Conservation (phyloP, 768 basidiomycete species). For the Naganishia onofrii region DNA sequence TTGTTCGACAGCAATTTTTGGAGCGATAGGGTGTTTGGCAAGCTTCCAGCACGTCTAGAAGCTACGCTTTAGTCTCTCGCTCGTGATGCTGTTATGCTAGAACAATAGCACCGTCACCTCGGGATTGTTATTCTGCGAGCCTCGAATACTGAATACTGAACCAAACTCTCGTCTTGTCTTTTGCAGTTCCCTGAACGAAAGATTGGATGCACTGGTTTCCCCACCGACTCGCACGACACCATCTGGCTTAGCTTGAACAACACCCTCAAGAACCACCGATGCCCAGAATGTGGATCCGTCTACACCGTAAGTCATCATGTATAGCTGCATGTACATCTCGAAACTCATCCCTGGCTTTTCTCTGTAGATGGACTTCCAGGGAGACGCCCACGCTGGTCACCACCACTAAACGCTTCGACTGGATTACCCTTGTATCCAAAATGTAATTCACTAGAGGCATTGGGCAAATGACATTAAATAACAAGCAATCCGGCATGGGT, state of each 20-base stretch:
- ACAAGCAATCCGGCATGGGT: neutral
- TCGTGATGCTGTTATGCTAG: neutral
- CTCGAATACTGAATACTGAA: too few relatives aligned
- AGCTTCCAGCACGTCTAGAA: neutral
- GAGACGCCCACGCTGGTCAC: conserved; percentile 33
- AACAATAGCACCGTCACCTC: too few relatives aligned
- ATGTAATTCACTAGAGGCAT: conserved; percentile 25
- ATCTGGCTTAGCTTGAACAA: conserved; percentile 74
- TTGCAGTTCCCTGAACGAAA: conserved; percentile 73
- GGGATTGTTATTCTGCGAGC: too few relatives aligned
- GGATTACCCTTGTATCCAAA: conserved; percentile 26
- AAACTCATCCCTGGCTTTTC: neutral
- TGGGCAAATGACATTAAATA: conserved; percentile 16
- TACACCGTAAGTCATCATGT: conserved; percentile 27
- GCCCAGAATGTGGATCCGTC: conserved; percentile 86
- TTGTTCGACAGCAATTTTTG: neutral
- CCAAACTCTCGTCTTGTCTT: neutral
- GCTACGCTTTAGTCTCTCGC: neutral
- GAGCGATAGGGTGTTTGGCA: conserved; percentile 10
- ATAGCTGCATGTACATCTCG: neutral
- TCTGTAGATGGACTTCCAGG: conserved; percentile 33
- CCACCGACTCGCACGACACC: conserved; percentile 91
- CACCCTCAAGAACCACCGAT: conserved; percentile 62
- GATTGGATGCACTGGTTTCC: conserved; percentile 90
- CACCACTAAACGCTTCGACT: conserved; percentile 31